Conservation (phyloP, 192 early-diverging fungal genomes). For the Physocladia obscura region DNA sequence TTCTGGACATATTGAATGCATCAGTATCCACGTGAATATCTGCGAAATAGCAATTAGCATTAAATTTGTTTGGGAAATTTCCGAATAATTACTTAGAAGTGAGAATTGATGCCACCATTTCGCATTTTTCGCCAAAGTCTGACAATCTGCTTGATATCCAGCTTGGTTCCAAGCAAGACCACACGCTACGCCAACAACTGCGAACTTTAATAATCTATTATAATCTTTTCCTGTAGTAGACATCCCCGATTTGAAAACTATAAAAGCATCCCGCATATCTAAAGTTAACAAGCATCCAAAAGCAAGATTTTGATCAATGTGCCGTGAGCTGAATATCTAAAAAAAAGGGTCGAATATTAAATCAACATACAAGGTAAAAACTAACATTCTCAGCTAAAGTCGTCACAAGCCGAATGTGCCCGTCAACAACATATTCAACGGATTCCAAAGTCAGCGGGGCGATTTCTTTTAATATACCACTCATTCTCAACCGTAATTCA, state of each 20-base stretch:
- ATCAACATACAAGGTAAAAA: neutral
- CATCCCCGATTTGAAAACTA: constrained; percentile 42
- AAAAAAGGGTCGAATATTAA: neutral
- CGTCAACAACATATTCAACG: neutral
- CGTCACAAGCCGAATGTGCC: constrained; percentile 12
- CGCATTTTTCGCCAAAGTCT: constrained; percentile 57
- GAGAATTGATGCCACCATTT: constrained; percentile 68
- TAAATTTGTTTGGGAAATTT: too few species aligned
- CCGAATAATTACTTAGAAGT: constrained; percentile 42
- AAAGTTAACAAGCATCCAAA: constrained; percentile 44
- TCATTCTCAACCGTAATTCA: constrained; percentile 27
- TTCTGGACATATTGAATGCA: constrained; percentile 45
- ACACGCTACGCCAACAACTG: constrained; percentile 56
- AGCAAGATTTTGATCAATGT: constrained; percentile 45
- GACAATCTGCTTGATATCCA: constrained; percentile 58
- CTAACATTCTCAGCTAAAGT: constrained; percentile 10
- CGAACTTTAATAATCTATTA: constrained; percentile 44
- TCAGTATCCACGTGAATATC: constrained; percentile 61
- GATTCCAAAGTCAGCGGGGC: neutral
- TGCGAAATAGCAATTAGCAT: too few species aligned
- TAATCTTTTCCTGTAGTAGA: constrained; percentile 42
- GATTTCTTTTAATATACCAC: neutral
- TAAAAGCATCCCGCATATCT: constrained; percentile 34
- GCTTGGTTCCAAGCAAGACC: constrained; percentile 68
- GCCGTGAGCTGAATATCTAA: constrained; percentile 37